phyloP scores from a whole-genome alignment of 2,329 filamentous ascomycete species.

The Nannizzia gypsea region DNA sequence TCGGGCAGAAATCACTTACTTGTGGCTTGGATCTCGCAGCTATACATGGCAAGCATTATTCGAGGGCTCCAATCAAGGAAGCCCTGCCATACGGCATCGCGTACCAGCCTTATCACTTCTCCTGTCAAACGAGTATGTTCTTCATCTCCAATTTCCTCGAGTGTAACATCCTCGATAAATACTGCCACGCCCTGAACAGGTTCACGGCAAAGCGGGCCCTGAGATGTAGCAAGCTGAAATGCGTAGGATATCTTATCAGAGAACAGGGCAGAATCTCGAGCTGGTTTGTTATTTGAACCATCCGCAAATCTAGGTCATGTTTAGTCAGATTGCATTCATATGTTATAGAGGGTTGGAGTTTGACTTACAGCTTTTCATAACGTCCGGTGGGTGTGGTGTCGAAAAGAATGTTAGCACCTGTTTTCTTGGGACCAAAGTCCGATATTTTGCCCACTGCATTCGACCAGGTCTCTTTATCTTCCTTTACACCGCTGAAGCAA shows the following conservation, averaged over 20 bases:
- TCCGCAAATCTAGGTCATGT: constrained; percentile 6
- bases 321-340: background rate
- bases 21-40: constrained; percentile 90
- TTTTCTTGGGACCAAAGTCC: constrained; percentile 77
- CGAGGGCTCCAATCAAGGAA: constrained; percentile 94
- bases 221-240: constrained; percentile 81
- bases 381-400: constrained; percentile 64
- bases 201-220: constrained; percentile 85
- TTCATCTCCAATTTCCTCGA: constrained; percentile 44
- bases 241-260: constrained; percentile 85
- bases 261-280: constrained; percentile 48
- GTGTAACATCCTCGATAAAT: constrained; percentile 66
- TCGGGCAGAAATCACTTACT: constrained; percentile 42
- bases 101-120: constrained; percentile 82
- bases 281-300: constrained; percentile 12
- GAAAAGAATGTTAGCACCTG: constrained; percentile 79
- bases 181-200: constrained; percentile 88
- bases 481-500: constrained; percentile 57
- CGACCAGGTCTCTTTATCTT: constrained; percentile 64
- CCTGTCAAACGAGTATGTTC: constrained; percentile 72
- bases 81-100: constrained; percentile 67
- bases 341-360: background rate
- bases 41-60: constrained; percentile 96
- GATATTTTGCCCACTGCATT: constrained; percentile 66
- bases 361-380: constrained; percentile 50